Percentiles rank a stretch among this genome's conserved stretches.
phyloP scores from a whole-genome alignment of 1,284 basidiomycete species.

The Blastosporella zonata region DNA sequence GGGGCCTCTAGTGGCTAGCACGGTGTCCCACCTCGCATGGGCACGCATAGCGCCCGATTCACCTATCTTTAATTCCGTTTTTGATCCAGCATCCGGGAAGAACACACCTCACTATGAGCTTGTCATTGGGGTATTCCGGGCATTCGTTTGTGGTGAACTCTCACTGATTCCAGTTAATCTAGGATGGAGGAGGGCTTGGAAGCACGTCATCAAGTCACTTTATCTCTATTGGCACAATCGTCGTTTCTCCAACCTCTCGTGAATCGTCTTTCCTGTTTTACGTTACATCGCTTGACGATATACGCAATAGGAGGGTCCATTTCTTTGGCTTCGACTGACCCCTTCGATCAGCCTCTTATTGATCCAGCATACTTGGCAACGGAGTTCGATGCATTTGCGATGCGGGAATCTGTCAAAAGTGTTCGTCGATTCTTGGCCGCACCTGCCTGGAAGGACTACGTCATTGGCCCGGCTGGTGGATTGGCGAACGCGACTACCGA shows the following conservation, averaged over 20 bases:
- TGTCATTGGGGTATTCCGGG: slow-evolving; percentile 23
- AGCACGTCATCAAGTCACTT: slow-evolving; percentile 3
- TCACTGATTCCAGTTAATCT: neutral
- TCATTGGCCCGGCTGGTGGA: slow-evolving; percentile 24
- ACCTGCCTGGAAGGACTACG: slow-evolving; percentile 33
- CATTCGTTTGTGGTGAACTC: neutral
- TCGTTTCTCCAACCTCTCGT: slow-evolving; percentile 8
- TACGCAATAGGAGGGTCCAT: slow-evolving; percentile 35
- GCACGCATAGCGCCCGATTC: slow-evolving; percentile 30
- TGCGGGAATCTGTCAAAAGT: slow-evolving; percentile 31
- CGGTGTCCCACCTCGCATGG: slow-evolving; percentile 24
- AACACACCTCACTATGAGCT: slow-evolving; percentile 30
- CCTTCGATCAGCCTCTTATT: slow-evolving; percentile 38
- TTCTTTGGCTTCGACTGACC: slow-evolving; percentile 31
- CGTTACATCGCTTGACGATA: neutral
- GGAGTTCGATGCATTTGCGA: slow-evolving; percentile 34
- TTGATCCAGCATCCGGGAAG: slow-evolving; percentile 37
- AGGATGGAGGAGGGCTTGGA: slow-evolving; percentile 8
- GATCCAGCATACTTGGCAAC: slow-evolving; percentile 23
- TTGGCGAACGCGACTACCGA: slow-evolving; percentile 31
- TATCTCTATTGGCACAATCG: slow-evolving; percentile 4
- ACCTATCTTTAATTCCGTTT: slow-evolving; percentile 24
- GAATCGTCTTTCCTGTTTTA: slow-evolving; percentile 2
- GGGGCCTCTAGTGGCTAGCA: slow-evolving; percentile 21
- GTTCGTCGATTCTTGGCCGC: slow-evolving; percentile 30